These are phyloP conservation scores for Dendrobium huoshanense DNA, from an alignment of 106 monocot genomes.

Conservation along the genomic window DNA sequence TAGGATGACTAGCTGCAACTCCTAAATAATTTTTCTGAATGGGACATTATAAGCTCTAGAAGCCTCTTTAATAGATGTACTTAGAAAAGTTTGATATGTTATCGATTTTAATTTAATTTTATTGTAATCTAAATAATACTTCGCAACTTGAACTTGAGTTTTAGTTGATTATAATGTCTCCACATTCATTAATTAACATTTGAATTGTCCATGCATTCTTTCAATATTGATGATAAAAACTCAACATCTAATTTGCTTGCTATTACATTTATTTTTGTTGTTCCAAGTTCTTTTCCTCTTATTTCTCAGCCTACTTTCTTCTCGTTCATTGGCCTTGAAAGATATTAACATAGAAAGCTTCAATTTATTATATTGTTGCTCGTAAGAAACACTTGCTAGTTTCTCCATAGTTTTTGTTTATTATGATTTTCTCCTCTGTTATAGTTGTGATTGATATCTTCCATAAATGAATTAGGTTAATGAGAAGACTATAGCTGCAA, in stretches of 20 bases:
- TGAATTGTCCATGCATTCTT: too few species aligned
- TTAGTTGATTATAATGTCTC: too few species aligned
- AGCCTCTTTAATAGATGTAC: background rate
- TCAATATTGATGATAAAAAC: too few species aligned
- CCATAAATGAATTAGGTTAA: constrained; percentile 68
- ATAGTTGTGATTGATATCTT: background rate
- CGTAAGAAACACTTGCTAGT: background rate
- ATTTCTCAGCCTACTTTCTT: background rate
- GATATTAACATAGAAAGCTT: background rate
- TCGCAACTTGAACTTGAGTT: too few species aligned
- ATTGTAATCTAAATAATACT: background rate
- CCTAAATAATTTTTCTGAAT: background rate
- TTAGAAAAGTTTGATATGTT: background rate
- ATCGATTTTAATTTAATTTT: background rate
- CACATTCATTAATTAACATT: too few species aligned
- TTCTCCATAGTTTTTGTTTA: background rate
- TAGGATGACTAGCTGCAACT: background rate
- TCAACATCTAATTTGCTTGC: too few species aligned
- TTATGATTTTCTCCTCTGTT: background rate
- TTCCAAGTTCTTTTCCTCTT: too few species aligned
- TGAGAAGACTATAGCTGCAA: constrained; percentile 95
- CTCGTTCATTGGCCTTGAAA: background rate
- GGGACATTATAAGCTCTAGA: background rate
- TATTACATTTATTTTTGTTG: too few species aligned
- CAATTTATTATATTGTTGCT: background rate